Evolutionary conservation across 345 rosid genomes (phyloP), one percentile per base, ranked within the genome.

Genomic region (Ceriops decandra): DNA sequence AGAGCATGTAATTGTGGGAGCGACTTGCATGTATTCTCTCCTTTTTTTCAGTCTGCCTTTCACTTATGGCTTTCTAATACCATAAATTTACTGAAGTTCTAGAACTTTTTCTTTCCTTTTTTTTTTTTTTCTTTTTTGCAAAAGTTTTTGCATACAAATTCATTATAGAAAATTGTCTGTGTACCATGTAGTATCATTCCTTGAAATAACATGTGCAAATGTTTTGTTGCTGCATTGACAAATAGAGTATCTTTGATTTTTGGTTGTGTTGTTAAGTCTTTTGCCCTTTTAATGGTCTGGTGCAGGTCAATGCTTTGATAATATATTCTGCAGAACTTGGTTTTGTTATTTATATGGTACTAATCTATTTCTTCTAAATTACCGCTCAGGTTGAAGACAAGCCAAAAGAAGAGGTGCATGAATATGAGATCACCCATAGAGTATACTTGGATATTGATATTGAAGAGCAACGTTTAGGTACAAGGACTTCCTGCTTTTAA

Each of bases 391-490:
- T 67, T 58, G 91, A 79, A 72, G 91, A 82, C 66, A 72, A 62
- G 77, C 81, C 57, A 5, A 83, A 83, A 35, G 85, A 84, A 27
- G 86, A 82, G 68, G 82, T 72, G 28, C 64, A 86, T 65, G 95
- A 95, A 75, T 68, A 86, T 67, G 95, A 95, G 75, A 85, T 91
- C 80, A 91, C 97, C 24, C 87, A 91, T 73, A 91, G 96, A 78
- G 99, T 91, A 16, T 95, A 80, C 82, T 83, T 95, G 83, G 98
- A 95, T 72, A 80, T 95, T 52, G 93, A 91, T 85, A 95, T 95
- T 24, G 99, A 90, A 10, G 93, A 80, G 63, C 99, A 95, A 68
- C 96, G 84, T 27, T 72, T 87, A 81, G 99, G 99, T 95, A 60
- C 7, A 57, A 19, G 28, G 4, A 38, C 42, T 36, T 35, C 26